These are phyloP conservation scores for Aurifilum marmelostoma DNA, from an alignment of 2,329 filamentous ascomycete species.

Conservation along the genomic window DNA sequence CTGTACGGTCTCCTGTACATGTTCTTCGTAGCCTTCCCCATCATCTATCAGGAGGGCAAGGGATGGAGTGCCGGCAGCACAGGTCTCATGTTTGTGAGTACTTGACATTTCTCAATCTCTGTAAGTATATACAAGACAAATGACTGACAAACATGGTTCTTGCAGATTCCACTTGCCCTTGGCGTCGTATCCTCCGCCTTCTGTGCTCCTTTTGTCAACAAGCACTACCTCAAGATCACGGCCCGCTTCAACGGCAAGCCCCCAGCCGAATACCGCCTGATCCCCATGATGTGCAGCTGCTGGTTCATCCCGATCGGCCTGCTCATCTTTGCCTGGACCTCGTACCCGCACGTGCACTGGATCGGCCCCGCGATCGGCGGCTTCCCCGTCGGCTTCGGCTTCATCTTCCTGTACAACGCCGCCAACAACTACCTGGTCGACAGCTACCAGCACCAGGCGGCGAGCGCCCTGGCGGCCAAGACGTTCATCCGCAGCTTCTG, in stretches of 20 bases:
- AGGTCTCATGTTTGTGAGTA: constrained; percentile 73
- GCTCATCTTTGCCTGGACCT: constrained; percentile 65
- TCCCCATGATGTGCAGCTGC: constrained; percentile 80
- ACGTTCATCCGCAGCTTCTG: constrained; percentile 80
- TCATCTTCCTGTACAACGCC: constrained; percentile 83
- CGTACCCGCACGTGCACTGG: constrained; percentile 68
- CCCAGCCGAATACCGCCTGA: constrained; percentile 75
- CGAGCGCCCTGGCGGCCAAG: constrained; percentile 80
- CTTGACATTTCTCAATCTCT: not conserved
- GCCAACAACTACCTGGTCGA: constrained; percentile 75
- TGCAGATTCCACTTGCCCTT: constrained; percentile 71
- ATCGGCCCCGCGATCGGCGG: constrained; percentile 73
- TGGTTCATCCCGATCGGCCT: constrained; percentile 68
- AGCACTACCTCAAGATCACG: constrained; percentile 72
- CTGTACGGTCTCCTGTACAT: constrained; percentile 76
- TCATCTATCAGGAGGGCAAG: constrained; percentile 79
- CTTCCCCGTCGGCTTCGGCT: constrained; percentile 74
- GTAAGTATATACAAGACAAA: not conserved
- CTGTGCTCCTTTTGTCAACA: constrained; percentile 76
- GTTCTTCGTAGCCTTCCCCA: constrained; percentile 73
- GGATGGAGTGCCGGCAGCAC: constrained; percentile 74
- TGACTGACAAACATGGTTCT: not conserved
- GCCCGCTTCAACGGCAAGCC: constrained; percentile 70
- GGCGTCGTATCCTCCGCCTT: constrained; percentile 71
- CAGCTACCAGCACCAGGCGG: constrained; percentile 71